phyloP scores from a whole-genome alignment of 768 basidiomycete species.

The Boletus insuetus region DNA sequence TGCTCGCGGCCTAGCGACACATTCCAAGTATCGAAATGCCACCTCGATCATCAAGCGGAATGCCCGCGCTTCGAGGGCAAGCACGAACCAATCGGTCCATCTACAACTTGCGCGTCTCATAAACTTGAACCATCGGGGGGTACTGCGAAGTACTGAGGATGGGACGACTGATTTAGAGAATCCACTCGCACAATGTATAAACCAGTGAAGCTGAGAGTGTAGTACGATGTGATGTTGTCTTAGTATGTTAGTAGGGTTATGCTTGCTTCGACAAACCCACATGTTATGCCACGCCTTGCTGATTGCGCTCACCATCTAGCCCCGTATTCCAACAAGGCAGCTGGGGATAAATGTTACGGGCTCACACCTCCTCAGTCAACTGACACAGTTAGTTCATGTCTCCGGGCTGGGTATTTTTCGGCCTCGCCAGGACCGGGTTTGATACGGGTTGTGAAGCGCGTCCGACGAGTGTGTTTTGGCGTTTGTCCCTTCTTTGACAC shows the following conservation, averaged over 20 bases:
- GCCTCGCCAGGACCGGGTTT: conserved; percentile 19
- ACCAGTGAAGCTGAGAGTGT: conserved; percentile 21
- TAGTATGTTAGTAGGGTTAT: no score
- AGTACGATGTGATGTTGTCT: not conserved
- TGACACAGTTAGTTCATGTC: conserved; percentile 20
- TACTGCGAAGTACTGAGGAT: conserved; percentile 23
- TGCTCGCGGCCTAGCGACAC: conserved; percentile 41
- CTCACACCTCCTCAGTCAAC: conserved; percentile 20
- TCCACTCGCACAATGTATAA: conserved; percentile 28
- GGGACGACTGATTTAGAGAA: conserved; percentile 25
- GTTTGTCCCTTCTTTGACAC: conserved; percentile 26
- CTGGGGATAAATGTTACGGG: conserved; percentile 27
- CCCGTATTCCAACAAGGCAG: not conserved
- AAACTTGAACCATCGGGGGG: conserved; percentile 29
- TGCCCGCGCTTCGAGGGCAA: conserved; percentile 32
- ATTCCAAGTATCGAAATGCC: conserved; percentile 54
- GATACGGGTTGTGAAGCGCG: conserved; percentile 27
- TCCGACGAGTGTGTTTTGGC: conserved; percentile 23
- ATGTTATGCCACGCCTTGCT: conserved; percentile 3
- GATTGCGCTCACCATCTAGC: conserved; percentile 3
- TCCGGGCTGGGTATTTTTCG: conserved; percentile 11
- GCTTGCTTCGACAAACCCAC: no score
- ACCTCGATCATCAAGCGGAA: conserved; percentile 59
- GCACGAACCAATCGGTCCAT: conserved; percentile 16
- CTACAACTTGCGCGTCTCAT: conserved; percentile 31